Evolutionary conservation across 164 flowering plant genomes (phyloP).

Genomic region (grape (Vitis vinifera)): DNA sequence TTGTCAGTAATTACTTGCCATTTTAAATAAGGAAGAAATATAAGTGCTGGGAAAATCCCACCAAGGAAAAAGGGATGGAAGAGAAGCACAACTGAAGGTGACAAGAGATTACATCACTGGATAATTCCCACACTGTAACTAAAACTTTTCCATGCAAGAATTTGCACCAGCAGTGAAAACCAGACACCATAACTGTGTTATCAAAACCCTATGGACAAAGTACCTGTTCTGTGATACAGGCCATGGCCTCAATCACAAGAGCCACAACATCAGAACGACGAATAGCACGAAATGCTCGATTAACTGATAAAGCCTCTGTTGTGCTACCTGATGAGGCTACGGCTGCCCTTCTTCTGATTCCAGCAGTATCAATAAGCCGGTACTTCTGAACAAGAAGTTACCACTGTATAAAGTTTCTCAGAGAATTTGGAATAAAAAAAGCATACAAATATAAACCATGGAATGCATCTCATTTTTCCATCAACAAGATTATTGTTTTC

Average conservation of each 20-base stretch:
- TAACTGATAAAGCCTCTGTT: slow-evolving; percentile 93
- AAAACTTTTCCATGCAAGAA: no score
- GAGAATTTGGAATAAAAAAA: background rate
- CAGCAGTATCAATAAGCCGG: slow-evolving; percentile 96
- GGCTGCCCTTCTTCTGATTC: slow-evolving; percentile 83
- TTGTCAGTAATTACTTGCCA: no score
- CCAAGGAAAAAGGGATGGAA: no score
- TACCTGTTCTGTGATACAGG: slow-evolving; percentile 98
- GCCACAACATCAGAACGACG: slow-evolving; percentile 98
- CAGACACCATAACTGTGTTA: background rate
- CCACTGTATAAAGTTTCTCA: slow-evolving; percentile 3
- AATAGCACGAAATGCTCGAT: slow-evolving; percentile 94
- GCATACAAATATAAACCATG: no score
- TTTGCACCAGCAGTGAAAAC: no score
- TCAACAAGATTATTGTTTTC: no score
- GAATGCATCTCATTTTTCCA: no score
- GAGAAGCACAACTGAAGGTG: no score
- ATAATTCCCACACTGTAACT: no score
- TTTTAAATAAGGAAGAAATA: no score
- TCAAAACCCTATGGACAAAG: background rate
- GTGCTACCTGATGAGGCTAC: slow-evolving; percentile 83
- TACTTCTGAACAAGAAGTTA: slow-evolving; percentile 59
- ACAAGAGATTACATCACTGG: no score
- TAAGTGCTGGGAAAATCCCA: no score
- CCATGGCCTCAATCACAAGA: slow-evolving; percentile 96